phyloP scores from a whole-genome alignment of 2,329 filamentous ascomycete species.

The Aspergillus fischeri region DNA sequence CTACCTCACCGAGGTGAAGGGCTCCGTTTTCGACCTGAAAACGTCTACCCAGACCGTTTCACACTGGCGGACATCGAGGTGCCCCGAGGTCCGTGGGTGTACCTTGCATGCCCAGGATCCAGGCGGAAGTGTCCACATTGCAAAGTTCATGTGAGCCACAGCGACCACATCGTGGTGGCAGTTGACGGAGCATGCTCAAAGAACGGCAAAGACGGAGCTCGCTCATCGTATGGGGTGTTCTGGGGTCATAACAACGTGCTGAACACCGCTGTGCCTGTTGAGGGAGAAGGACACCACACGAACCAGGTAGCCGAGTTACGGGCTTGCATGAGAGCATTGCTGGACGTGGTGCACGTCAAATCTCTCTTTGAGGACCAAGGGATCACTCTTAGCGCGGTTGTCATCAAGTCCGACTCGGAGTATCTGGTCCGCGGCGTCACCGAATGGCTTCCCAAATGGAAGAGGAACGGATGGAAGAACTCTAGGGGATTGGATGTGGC shows the following conservation, averaged over 20 bases:
- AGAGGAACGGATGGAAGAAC: conserved; percentile 2
- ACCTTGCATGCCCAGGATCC: not conserved
- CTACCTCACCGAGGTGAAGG: not conserved
- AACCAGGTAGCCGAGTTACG: conserved; percentile 2
- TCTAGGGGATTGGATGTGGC: not conserved
- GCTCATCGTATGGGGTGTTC: not conserved
- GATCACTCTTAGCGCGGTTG: not conserved
- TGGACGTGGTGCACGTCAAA: not conserved
- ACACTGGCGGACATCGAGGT: not conserved
- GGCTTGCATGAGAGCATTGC: not conserved
- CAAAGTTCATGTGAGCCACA: not conserved
- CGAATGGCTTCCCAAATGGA: conserved; percentile 6
- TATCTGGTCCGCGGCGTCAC: not conserved
- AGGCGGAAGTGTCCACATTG: not conserved
- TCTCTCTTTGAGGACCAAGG: not conserved
- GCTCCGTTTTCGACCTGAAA: not conserved
- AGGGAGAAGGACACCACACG: not conserved
- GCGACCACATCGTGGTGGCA: not conserved
- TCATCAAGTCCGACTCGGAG: conserved; percentile 3
- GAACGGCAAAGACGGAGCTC: not conserved
- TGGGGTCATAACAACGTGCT: not conserved
- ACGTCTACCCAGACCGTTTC: not conserved
- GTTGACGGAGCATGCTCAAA: conserved; percentile 1
- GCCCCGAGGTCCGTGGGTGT: not conserved
- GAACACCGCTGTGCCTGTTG: not conserved